Percentiles rank a stretch among this genome's conserved stretches.
phyloP scores from a whole-genome alignment of 2,329 filamentous ascomycete species.

The Chaetothyriales sp. region DNA sequence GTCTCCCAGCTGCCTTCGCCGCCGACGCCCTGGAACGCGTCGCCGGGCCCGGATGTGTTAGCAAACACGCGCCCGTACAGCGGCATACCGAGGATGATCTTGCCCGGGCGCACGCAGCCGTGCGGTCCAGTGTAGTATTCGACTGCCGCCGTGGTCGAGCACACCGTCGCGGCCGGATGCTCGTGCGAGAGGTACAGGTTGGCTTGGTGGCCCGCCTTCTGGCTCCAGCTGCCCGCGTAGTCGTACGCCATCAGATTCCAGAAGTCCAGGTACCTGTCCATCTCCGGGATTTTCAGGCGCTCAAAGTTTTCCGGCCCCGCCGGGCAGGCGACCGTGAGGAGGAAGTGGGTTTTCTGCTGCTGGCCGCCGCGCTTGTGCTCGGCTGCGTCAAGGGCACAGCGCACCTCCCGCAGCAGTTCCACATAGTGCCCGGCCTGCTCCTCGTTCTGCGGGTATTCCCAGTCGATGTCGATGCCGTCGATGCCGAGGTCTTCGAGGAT shows the following conservation, averaged over 20 bases:
- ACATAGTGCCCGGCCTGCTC: constrained; percentile 31
- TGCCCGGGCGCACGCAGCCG: constrained; percentile 43
- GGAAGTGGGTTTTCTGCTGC: constrained; percentile 8
- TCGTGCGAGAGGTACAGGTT: constrained; percentile 53
- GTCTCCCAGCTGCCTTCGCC: constrained; percentile 73
- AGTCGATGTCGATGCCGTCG: constrained; percentile 36
- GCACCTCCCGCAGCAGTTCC: constrained; percentile 29
- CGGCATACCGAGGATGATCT: constrained; percentile 83
- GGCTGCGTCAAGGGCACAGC: constrained; percentile 22
- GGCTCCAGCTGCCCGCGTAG: constrained; percentile 72
- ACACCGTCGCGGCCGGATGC: constrained; percentile 57
- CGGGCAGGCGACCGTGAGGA: constrained; percentile 17
- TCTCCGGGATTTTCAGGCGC: constrained; percentile 47
- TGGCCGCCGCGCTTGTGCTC: constrained; percentile 8
- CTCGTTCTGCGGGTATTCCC: constrained; percentile 34
- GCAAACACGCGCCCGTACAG: constrained; percentile 79
- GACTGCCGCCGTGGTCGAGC: constrained; percentile 59
- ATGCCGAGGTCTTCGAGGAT: constrained; percentile 72
- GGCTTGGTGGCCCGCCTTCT: constrained; percentile 58
- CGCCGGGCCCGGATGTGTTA: constrained; percentile 61
- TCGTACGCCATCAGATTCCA: constrained; percentile 86
- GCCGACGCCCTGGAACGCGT: constrained; percentile 57
- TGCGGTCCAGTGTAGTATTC: constrained; percentile 52
- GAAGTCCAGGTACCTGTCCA: constrained; percentile 56
- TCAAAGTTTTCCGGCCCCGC: constrained; percentile 48